Base-by-base conservation (phyloP, 768 basidiomycete genomes). In the Lanmaoa rubissima region DNA sequence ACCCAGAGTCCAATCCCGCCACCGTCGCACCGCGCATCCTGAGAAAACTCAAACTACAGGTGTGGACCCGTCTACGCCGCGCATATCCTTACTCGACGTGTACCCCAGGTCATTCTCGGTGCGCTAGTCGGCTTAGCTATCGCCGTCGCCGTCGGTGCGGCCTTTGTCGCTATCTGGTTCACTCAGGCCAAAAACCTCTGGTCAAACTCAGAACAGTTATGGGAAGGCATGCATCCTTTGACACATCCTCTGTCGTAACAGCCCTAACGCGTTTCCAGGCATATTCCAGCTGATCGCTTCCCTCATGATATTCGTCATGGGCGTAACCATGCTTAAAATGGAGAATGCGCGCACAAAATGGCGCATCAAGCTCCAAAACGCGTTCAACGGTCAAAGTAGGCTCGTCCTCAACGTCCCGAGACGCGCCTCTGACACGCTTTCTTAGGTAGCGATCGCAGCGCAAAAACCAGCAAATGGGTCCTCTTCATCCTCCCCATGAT, bases 81-180 rank as follows among this genome's bases (percentile, higher is more conserved):
- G 28, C 13, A 2, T 2, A 14, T 14, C 42, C 31, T 6, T 1
- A 4, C 52, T 21, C 16, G 21, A 48, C 48, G n/a, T 4, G 46
- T 34, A 4, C 32, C 14, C 2, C 49, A 93, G 85, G 90, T 95
- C 53, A 84, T 92, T 68, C 64, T 82, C n/a, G 93, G 93, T 14
- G 82, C 90, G 2, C 73, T 75, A 7, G 60, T 82, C 26, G 96
- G 96, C 9, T 77, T 98, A n/a, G 69, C 88, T 57, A 75, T 94
- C 44, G 87, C 96, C 6, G 70, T 92, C 24, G 81, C 87, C 36
- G 87, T 98, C 57, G 96, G 95, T 35, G 93, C 90, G 13, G 86
- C 92, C 2, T 98, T 96, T 73, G 89, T 98, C 59, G 93, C 90
- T 8, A 82, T 97, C 41, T 98, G 94, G 89, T 98, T 96, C 75